A percentile compares a stretch with the other conserved stretches of the same genome.
These are phyloP conservation scores for Xanthoconium separans DNA, from an alignment of 1,284 basidiomycete species.

Conservation along the genomic window DNA sequence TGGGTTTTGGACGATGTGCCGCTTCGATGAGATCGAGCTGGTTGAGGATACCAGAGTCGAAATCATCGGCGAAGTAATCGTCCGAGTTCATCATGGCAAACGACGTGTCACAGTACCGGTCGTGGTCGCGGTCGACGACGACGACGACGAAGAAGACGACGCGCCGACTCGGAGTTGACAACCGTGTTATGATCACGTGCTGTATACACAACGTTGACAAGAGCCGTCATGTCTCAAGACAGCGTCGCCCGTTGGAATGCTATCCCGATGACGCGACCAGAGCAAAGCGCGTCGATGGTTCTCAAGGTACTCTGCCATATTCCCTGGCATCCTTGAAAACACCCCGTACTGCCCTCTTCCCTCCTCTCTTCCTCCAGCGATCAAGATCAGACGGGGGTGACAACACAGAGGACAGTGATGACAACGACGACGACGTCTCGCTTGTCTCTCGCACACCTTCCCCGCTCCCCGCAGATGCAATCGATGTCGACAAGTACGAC, in stretches of 20 bases:
- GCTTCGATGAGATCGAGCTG: constrained; percentile 71
- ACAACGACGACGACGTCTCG: constrained; percentile 70
- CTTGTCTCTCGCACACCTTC: constrained; percentile 73
- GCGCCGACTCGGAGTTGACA: not conserved
- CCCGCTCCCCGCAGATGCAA: constrained; percentile 41
- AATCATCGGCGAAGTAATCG: constrained; percentile 49
- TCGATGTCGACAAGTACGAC: constrained; percentile 69
- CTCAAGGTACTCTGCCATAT: constrained; percentile 69
- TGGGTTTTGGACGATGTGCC: constrained; percentile 37
- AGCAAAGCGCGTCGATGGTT: constrained; percentile 17
- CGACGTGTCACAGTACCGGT: not conserved
- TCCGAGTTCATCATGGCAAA: constrained; percentile 66
- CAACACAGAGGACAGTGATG: constrained; percentile 44
- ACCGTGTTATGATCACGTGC: not conserved
- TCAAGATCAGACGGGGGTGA: constrained; percentile 41
- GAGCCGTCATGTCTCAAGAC: constrained; percentile 53
- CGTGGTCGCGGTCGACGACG: constrained; percentile 6
- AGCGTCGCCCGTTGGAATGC: constrained; percentile 71
- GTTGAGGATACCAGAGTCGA: constrained; percentile 48
- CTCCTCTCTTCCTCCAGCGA: constrained; percentile 56
- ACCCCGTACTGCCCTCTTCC: constrained; percentile 49
- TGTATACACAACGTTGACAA: not conserved
- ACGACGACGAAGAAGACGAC: not conserved
- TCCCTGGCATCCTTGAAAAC: constrained; percentile 40
- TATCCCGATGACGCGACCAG: constrained; percentile 49